Conservation (phyloP, 306 rosid genomes). For the Cucurbita pepo region DNA sequence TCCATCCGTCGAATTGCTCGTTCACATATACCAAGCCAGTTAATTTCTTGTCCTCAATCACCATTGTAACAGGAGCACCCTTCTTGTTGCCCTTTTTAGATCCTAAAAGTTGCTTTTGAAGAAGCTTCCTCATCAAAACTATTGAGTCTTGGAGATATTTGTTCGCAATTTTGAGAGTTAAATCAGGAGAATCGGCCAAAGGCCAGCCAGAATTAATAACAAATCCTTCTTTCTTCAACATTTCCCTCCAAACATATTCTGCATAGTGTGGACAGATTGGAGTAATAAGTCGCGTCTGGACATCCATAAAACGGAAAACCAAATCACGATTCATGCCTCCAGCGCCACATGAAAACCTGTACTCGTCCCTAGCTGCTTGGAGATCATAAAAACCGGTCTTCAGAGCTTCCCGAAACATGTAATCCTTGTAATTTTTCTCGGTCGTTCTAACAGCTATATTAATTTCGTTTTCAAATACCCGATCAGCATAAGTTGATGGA, state of each 20-base stretch:
- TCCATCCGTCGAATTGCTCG: conserved; percentile 76
- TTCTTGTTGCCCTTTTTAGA: conserved; percentile 51
- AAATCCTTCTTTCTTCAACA: conserved; percentile 73
- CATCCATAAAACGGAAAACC: conserved; percentile 73
- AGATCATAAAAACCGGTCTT: conserved; percentile 86
- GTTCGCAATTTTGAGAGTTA: conserved; percentile 58
- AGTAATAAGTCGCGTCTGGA: conserved; percentile 74
- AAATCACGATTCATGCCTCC: conserved; percentile 61
- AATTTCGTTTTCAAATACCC: conserved; percentile 66
- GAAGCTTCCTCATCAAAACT: conserved; percentile 70
- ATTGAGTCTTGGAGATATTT: conserved; percentile 77
- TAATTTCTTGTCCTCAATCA: conserved; percentile 30
- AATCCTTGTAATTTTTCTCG: conserved; percentile 57
- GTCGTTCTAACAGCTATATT: conserved; percentile 64
- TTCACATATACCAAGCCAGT: conserved; percentile 57
- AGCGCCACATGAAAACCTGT: conserved; percentile 65
- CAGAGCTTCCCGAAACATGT: conserved; percentile 79
- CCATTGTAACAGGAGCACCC: conserved; percentile 30
- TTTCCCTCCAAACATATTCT: conserved; percentile 69
- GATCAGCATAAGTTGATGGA: conserved; percentile 68
- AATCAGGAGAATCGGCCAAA: conserved; percentile 51
- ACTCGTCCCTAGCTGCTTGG: conserved; percentile 84
- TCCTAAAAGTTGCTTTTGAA: conserved; percentile 66
- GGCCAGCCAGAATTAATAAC: conserved; percentile 86
- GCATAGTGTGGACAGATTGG: conserved; percentile 94